These are phyloP conservation scores for Raddia distichophylla DNA, from an alignment of 176 grass and related monocot genomes.

Conservation along the genomic window DNA sequence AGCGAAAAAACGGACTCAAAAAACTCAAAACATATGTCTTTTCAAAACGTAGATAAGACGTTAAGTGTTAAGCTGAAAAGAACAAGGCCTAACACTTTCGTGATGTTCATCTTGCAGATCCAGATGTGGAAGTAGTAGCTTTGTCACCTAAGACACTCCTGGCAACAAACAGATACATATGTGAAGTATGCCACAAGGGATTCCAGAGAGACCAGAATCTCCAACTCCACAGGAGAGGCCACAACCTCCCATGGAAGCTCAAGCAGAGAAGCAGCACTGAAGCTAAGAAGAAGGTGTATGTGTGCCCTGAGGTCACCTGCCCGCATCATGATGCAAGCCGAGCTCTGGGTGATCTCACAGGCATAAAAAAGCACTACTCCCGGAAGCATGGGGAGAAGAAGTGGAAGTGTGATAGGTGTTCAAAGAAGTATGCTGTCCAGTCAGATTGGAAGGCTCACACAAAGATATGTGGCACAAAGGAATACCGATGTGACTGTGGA, in stretches of 20 bases:
- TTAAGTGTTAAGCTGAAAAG: too few species aligned
- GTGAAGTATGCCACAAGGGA: constrained; percentile 67
- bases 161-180: constrained; percentile 67
- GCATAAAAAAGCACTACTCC: constrained; percentile 71
- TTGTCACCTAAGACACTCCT: constrained; percentile 65
- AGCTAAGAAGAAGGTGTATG: constrained; percentile 57
- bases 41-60: too few species aligned
- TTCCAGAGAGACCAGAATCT: constrained; percentile 80
- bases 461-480: constrained; percentile 72
- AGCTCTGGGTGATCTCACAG: constrained; percentile 62
- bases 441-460: constrained; percentile 76
- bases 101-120: constrained; percentile 40
- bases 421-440: constrained; percentile 75
- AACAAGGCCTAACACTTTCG: too few species aligned
- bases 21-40: too few species aligned
- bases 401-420: constrained; percentile 72
- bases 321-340: constrained; percentile 58
- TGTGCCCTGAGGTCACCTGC: constrained; percentile 64
- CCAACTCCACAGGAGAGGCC: constrained; percentile 71
- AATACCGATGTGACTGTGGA: constrained; percentile 70
- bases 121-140: constrained; percentile 63
- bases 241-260: constrained; percentile 76
- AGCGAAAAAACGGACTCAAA: too few species aligned
- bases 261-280: constrained; percentile 67
- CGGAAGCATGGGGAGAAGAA: constrained; percentile 81